Evolutionary conservation across 1,284 basidiomycete genomes (phyloP), one percentile per base, ranked within the genome.

Genomic region (Fomitiporia mediterranea): DNA sequence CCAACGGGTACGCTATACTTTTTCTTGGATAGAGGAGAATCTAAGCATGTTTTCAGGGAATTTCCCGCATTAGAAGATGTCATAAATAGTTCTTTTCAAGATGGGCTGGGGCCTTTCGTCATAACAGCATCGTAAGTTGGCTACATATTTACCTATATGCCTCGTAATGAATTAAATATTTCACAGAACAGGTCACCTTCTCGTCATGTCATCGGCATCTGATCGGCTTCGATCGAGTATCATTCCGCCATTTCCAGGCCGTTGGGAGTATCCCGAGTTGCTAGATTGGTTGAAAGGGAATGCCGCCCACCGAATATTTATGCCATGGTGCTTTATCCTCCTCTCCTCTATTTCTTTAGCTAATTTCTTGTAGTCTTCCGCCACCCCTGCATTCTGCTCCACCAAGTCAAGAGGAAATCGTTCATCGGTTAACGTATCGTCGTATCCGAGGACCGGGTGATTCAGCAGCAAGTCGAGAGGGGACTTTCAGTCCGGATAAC

Each of bases 391-490:
- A 76, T 34, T 67, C 72, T 46, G 64, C 68, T 9, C 58, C 67
- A 7, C 73, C 72, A 6, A 55, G 63, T 19, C 64, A 72, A 57
- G 76, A 76, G 58, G 72, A 64, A 52, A 59, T 74, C 48, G 54
- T 82, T 9, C 80, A 81, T 61, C 79, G 84, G 28, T 66, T 89
- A 27, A 64, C 81, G 46, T 89, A 89, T 65, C 75, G 70, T 58
- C 72, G 74, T 9, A 55, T 73, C 17, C 49, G 13, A 17, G 25
- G 13, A 30, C 13, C n/a, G 25, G 17, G 9, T 15, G n/a, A 8
- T 17, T n/a, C n/a, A 15, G 15, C 44, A 15, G 25, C 23, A 27
- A 27, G 6, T 21, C 8, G 25, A 32, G 35, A 7, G n/a, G 35
- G 7, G 2, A 7, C 44, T 5, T 51, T 51, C 52, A 32, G 5